Conservation (phyloP, 179 eudicot genomes). For the Actinidia arguta region DNA sequence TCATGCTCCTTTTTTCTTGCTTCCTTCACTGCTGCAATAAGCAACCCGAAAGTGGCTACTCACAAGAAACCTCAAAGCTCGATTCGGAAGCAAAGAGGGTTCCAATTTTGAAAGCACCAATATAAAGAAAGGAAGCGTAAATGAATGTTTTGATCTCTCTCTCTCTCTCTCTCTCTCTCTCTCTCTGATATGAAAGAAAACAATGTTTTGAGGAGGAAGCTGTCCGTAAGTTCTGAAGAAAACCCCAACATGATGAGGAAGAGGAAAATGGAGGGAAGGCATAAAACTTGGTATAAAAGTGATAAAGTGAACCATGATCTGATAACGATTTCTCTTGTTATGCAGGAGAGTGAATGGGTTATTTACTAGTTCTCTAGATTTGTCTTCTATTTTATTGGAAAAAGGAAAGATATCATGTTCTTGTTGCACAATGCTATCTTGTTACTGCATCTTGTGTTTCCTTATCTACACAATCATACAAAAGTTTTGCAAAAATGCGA, state of each 20-base stretch:
- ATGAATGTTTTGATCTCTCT: not conserved
- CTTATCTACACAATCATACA: not conserved
- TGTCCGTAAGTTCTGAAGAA: not conserved
- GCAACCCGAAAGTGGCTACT: constrained; percentile 27
- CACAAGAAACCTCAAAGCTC: constrained; percentile 39
- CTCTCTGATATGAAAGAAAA: constrained; percentile 26
- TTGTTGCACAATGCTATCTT: constrained; percentile 8
- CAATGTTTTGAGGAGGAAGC: constrained; percentile 41
- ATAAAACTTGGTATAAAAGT: constrained; percentile 32
- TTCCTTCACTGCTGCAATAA: constrained; percentile 28
- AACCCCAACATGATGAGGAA: not conserved
- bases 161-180: constrained; percentile 26
- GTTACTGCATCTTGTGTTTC: constrained; percentile 5
- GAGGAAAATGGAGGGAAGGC: constrained; percentile 43
- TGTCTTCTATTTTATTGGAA: not conserved
- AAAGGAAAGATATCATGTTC: not conserved
- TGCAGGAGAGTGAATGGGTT: not conserved
- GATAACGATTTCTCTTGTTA: not conserved
- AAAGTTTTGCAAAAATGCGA: not conserved
- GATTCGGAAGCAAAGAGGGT: constrained; percentile 40
- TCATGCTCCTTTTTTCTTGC: constrained; percentile 2
- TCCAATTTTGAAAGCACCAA: constrained; percentile 18
- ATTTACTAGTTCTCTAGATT: not conserved
- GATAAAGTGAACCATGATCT: constrained; percentile 1
- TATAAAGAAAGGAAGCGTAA: constrained; percentile 14